Conservation (phyloP, 306 rosid genomes). For the Vachellia collinsii region DNA sequence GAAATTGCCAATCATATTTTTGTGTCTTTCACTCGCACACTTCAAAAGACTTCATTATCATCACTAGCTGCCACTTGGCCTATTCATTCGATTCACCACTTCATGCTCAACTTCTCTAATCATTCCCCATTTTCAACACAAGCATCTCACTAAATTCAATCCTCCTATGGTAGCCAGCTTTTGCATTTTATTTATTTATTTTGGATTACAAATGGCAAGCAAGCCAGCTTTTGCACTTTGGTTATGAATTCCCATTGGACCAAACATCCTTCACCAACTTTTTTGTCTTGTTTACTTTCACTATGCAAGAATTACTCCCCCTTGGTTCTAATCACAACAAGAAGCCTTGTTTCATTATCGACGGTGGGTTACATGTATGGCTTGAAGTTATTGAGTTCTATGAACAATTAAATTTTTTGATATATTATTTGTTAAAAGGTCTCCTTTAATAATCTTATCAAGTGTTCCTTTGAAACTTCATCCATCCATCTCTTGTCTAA, state of each 20-base stretch:
- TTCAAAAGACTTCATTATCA: slow-evolving; percentile 37
- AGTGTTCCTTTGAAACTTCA: too few relatives aligned
- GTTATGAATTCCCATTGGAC: background rate
- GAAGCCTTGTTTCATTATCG: too few relatives aligned
- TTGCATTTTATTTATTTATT: background rate
- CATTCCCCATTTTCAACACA: slow-evolving; percentile 26
- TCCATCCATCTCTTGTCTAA: too few relatives aligned
- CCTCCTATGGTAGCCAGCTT: background rate
- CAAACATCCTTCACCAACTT: background rate
- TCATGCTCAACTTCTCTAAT: slow-evolving; percentile 20
- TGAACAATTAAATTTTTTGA: too few relatives aligned
- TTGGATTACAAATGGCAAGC: too few relatives aligned
- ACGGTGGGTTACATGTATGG: too few relatives aligned
- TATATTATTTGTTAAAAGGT: too few relatives aligned
- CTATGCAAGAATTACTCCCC: too few relatives aligned
- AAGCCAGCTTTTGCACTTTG: background rate
- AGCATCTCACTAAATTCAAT: background rate
- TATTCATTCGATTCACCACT: background rate
- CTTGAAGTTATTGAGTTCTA: too few relatives aligned
- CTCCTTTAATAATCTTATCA: too few relatives aligned
- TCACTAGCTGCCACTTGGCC: background rate
- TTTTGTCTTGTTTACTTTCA: background rate
- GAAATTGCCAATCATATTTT: background rate
- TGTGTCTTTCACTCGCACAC: background rate
- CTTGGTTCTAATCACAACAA: too few relatives aligned